Evolutionary conservation across 768 basidiomycete species (phyloP).

Genomic region (Panellus pusillus): DNA sequence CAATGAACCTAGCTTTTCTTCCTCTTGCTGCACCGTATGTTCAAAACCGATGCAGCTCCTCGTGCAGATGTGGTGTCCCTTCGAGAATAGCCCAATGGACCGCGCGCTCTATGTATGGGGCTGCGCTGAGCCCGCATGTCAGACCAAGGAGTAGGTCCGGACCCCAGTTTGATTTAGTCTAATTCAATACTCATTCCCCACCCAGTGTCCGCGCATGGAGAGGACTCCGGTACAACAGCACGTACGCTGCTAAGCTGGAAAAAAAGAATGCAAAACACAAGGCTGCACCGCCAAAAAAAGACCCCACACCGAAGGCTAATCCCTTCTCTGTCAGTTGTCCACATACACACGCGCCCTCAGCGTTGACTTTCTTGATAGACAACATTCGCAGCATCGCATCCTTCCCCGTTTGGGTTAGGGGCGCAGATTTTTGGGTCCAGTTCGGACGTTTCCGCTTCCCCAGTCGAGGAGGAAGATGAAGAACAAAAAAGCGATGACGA

Average conservation of each 20-base stretch:
- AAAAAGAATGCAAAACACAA: conserved; percentile 45
- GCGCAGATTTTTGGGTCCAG: conserved; percentile 61
- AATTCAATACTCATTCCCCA: conserved; percentile 9
- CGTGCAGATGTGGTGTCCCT: conserved; percentile 88
- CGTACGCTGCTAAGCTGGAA: conserved; percentile 73
- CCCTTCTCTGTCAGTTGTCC: conserved; percentile 64
- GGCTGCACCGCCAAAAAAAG: conserved; percentile 30
- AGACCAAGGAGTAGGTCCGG: conserved; percentile 73
- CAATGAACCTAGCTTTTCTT: conserved; percentile 58
- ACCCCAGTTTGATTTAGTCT: conserved; percentile 12
- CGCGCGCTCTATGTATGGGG: conserved; percentile 86
- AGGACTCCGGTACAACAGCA: conserved; percentile 67
- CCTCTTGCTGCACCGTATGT: conserved; percentile 73
- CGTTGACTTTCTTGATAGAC: conserved; percentile 25
- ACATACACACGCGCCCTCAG: background rate
- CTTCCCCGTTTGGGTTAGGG: conserved; percentile 55
- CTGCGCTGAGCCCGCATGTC: conserved; percentile 69
- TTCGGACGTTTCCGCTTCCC: conserved; percentile 18
- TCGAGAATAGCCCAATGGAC: conserved; percentile 83
- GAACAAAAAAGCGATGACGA: conserved; percentile 35
- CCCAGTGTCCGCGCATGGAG: conserved; percentile 81
- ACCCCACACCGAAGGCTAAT: conserved; percentile 44
- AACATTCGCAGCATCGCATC: conserved; percentile 19
- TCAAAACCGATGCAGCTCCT: conserved; percentile 75
- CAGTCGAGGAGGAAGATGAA: conserved; percentile 26